Percentiles rank a stretch among this genome's conserved stretches.
phyloP scores from a whole-genome alignment of 177 flowering plant species.

The Vitis hybrid region DNA sequence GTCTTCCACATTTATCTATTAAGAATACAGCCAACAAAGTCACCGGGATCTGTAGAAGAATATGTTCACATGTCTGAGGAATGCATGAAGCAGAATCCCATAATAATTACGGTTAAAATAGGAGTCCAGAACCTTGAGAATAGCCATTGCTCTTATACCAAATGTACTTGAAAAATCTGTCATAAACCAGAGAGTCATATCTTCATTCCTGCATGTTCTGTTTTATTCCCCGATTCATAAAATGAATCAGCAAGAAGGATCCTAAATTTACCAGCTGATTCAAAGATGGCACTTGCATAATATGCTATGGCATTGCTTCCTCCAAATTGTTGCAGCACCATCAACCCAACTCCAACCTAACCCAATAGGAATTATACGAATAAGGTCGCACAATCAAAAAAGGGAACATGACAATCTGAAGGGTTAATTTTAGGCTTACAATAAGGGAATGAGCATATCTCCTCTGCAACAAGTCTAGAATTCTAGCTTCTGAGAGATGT shows the following conservation, averaged over 20 bases:
- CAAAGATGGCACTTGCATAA: slow-evolving; percentile 55
- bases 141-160: slow-evolving; percentile 50
- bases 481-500: slow-evolving; percentile 25
- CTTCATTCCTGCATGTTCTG: neutral
- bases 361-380: slow-evolving; percentile 1
- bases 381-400: neutral
- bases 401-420: neutral
- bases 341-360: slow-evolving; percentile 67
- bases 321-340: slow-evolving; percentile 61
- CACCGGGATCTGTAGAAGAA: slow-evolving; percentile 47
- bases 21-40: slow-evolving; percentile 43
- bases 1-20: slow-evolving; percentile 61
- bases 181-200: neutral
- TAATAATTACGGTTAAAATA: neutral
- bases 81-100: neutral
- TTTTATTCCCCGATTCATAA: neutral
- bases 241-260: neutral
- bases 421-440: slow-evolving; percentile 27
- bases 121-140: slow-evolving; percentile 42
- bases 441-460: slow-evolving; percentile 52
- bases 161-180: slow-evolving; percentile 52
- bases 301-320: slow-evolving; percentile 45
- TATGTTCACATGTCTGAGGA: neutral
- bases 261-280: slow-evolving; percentile 45
- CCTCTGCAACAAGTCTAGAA: slow-evolving; percentile 46